A percentile compares a stretch with the other conserved stretches of the same genome.
phyloP scores from a whole-genome alignment of 768 basidiomycete species.

The Clavaria fumosa region DNA sequence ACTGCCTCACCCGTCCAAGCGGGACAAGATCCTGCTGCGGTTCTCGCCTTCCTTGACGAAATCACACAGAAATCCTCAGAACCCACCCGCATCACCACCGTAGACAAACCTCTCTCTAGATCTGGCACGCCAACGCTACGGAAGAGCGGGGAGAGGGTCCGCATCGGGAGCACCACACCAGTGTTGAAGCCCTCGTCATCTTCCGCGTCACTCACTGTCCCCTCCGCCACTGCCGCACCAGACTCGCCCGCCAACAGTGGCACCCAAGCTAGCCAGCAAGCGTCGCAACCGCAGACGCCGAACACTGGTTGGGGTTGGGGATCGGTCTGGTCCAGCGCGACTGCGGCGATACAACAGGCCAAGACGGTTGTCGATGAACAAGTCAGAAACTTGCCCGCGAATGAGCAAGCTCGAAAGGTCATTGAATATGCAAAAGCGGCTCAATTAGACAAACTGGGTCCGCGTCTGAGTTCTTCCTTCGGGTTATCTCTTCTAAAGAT shows the following conservation, averaged over 20 bases:
- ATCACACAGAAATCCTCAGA: conserved; percentile 85
- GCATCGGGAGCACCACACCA: conserved; percentile 35
- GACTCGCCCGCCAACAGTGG: neutral
- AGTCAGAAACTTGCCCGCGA: conserved; percentile 74
- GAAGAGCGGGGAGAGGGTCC: conserved; percentile 38
- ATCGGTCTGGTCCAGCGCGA: conserved; percentile 78
- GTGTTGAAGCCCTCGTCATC: conserved; percentile 26
- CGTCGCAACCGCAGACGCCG: conserved; percentile 10
- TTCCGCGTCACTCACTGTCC: conserved; percentile 27
- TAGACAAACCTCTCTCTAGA: conserved; percentile 37
- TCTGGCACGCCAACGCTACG: conserved; percentile 62
- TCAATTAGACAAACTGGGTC: conserved; percentile 84
- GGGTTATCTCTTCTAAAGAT: conserved; percentile 4
- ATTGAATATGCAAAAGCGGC: conserved; percentile 78
- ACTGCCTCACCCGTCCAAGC: conserved; percentile 18
- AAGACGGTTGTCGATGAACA: conserved; percentile 83
- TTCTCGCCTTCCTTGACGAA: conserved; percentile 87
- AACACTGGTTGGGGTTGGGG: conserved; percentile 68
- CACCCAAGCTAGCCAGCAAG: conserved; percentile 11
- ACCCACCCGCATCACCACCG: conserved; percentile 45
- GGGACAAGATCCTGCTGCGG: conserved; percentile 59
- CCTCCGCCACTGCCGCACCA: conserved; percentile 14
- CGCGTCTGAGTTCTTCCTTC: conserved; percentile 12
- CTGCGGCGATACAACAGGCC: conserved; percentile 77
- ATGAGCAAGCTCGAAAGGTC: conserved; percentile 75